Base-by-base conservation (phyloP, 2,329 filamentous ascomycete genomes). In the Apiospora hydei region DNA sequence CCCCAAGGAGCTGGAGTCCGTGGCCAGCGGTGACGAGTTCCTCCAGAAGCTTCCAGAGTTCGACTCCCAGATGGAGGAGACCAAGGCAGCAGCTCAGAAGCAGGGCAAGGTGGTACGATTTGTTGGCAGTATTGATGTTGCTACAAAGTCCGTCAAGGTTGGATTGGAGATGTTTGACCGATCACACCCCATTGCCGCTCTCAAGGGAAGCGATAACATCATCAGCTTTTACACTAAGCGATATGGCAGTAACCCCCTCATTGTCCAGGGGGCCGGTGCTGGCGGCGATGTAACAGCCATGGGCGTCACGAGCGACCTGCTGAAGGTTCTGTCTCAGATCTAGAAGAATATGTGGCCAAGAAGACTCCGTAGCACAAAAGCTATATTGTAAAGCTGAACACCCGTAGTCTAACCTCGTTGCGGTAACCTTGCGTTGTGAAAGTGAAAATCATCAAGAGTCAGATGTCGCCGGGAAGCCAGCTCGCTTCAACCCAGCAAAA, bases 181-280 rank as follows among this genome's bases (percentile, higher is more conserved):
- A 77, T 93, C 93, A 73, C 94, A 97, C 80, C 94, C 96, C 16
- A 98, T 99, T 84, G 96, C 96, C 18, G 93, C 93, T 67, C 88
- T 99, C 72, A 97, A 98, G 88, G 96, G 96, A 47, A 98, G 95
- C 82, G 96, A 98, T 82, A 99, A 99, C 86, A 97, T 99, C 81
- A 98, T 99, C 81, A 97, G 92, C 86, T 98, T 99, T 87, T 97
- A 98, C 84, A 99, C 96, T 7, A 93, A 97, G 87, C 89, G 96
- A 78, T 99, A 99, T 81, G 95, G 95, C 72, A 89, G 87, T 80
- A 97, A 96, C 83, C 95, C 96, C 61, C 87, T 99, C 74, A 98
- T 98, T 80, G 90, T 99, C 75, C 96, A 98, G 85, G 96, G 96
- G 73, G 95, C 94, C 47, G 96, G 95, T 73, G 96, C 96, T 38